Evolutionary conservation across 176 grass and related monocot genomes (phyloP).

Genomic region (Zizania latifolia): DNA sequence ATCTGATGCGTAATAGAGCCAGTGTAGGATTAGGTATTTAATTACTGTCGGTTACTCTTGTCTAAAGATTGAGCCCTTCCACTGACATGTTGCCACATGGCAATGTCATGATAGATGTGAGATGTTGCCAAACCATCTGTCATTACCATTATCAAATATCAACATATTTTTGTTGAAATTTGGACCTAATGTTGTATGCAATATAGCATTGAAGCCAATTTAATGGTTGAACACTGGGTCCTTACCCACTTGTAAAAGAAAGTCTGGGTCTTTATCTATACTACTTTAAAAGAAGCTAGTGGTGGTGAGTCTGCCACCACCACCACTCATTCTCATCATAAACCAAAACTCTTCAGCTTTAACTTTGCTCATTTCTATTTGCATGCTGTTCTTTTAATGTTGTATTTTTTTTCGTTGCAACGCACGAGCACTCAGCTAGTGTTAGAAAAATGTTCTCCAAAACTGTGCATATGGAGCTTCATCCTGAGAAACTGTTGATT

Average conservation of each 20-base stretch:
- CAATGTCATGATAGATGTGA: not conserved
- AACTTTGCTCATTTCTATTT: too few species aligned
- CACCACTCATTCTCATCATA: too few species aligned
- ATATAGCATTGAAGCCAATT: not conserved
- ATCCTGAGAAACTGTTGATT: not conserved
- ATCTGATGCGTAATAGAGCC: not conserved
- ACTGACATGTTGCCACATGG: not conserved
- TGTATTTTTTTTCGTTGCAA: too few species aligned
- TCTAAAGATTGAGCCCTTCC: not conserved
- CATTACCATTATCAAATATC: not conserved
- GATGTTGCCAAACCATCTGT: not conserved
- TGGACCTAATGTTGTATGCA: not conserved
- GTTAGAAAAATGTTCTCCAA: not conserved
- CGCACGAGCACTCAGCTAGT: too few species aligned
- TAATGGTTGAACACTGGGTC: not conserved
- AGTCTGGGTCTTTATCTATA: not conserved
- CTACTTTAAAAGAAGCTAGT: too few species aligned
- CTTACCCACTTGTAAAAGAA: not conserved
- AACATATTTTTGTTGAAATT: not conserved
- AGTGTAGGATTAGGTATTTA: not conserved
- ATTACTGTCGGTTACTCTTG: not conserved
- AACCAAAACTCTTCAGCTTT: too few species aligned
- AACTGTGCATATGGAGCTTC: not conserved
- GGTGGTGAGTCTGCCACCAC: too few species aligned
- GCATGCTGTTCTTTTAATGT: too few species aligned